Evolutionary conservation across 495 filamentous ascomycete species (phyloP).

Genomic region (Penicillium waksmanii): DNA sequence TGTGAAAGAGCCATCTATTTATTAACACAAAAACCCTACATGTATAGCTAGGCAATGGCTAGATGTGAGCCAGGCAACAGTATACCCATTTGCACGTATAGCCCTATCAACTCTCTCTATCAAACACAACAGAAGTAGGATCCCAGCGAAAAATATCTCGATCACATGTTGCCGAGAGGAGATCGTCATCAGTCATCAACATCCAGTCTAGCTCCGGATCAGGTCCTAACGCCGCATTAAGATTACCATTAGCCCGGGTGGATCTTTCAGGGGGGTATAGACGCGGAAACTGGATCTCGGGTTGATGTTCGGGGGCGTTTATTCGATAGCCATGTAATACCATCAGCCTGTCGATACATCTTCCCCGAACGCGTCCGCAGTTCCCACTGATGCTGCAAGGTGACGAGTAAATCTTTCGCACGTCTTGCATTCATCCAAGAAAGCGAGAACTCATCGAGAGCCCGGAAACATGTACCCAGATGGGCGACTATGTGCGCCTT

Average conservation of each 20-base stretch:
- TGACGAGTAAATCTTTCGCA: constrained; percentile 20
- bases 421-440: constrained; percentile 24
- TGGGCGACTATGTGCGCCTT: constrained; percentile 4
- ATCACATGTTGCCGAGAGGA: constrained; percentile 13
- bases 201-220: constrained; percentile 15
- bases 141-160: constrained; percentile 15
- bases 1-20: too few relatives aligned
- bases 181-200: constrained; percentile 16
- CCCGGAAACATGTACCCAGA: constrained; percentile 42
- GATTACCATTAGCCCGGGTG: neutral
- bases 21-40: too few relatives aligned
- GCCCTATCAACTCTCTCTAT: neutral
- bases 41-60: too few relatives aligned
- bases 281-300: neutral
- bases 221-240: neutral
- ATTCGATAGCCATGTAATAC: constrained; percentile 3
- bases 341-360: constrained; percentile 1
- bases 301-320: constrained; percentile 10
- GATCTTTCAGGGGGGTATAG: neutral
- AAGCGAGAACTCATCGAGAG: constrained; percentile 37
- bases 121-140: constrained; percentile 7
- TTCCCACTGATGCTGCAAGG: constrained; percentile 26
- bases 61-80: too few relatives aligned
- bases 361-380: constrained; percentile 9
- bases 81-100: neutral